A percentile compares a stretch with the other conserved stretches of the same genome.
These are phyloP conservation scores for Pseudocercospora cruenta DNA, from an alignment of 2,329 filamentous ascomycete species.

Conservation along the genomic window DNA sequence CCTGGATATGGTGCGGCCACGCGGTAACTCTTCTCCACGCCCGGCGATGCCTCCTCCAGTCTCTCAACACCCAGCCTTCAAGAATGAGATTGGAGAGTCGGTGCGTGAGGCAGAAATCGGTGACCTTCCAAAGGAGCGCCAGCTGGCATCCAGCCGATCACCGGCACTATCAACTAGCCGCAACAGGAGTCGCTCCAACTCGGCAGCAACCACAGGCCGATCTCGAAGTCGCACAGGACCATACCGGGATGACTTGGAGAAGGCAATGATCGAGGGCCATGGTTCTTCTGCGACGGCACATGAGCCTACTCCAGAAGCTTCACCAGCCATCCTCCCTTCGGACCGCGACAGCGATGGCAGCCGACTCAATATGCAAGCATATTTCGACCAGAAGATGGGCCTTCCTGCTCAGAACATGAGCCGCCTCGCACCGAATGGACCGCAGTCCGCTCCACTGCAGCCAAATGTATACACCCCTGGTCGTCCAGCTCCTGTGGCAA, in stretches of 20 bases:
- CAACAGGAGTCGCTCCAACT: constrained; percentile 58
- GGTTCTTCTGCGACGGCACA: constrained; percentile 38
- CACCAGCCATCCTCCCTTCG: constrained; percentile 22
- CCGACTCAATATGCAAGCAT: constrained; percentile 23
- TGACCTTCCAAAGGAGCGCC: constrained; percentile 20
- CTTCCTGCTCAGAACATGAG: constrained; percentile 10
- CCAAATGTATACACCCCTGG: constrained; percentile 29
- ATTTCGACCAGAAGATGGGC: constrained; percentile 34
- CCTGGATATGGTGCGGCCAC: constrained; percentile 30
- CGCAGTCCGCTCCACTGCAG: constrained; percentile 26
- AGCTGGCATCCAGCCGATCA: constrained; percentile 25
- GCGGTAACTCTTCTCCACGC: constrained; percentile 31
- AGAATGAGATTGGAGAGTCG: constrained; percentile 21
- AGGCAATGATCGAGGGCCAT: constrained; percentile 53
- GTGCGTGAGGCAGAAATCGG: constrained; percentile 12
- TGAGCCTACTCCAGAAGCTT: constrained; percentile 24
- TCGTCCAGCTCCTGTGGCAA: constrained; percentile 23
- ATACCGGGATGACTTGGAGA: constrained; percentile 57
- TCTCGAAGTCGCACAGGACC: constrained; percentile 57
- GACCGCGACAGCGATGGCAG: constrained; percentile 22
- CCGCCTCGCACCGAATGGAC: constrained; percentile 10
- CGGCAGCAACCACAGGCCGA: constrained; percentile 55
- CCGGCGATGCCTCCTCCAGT: constrained; percentile 24
- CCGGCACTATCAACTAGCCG: constrained; percentile 8
- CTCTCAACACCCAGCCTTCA: constrained; percentile 31